Percentiles rank a stretch among this genome's conserved stretches.
Conservation (phyloP, 1,139 yeast genomes). For the Spathaspora sp. region DNA sequence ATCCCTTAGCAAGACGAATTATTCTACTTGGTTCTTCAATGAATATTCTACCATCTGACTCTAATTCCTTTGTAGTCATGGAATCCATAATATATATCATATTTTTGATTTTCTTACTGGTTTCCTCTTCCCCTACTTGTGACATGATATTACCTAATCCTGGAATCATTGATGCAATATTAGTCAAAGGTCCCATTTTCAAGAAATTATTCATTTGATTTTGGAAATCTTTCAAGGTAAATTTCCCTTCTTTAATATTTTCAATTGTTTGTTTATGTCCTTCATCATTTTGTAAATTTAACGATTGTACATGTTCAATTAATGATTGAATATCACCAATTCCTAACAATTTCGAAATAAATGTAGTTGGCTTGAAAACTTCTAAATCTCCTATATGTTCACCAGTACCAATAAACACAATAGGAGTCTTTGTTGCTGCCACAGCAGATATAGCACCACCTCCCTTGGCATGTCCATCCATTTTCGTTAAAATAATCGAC, state of each 20-base stretch:
- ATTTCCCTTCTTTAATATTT: constrained; percentile 92
- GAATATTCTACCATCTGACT: constrained; percentile 84
- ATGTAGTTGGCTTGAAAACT: constrained; percentile 85
- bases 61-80: constrained; percentile 90
- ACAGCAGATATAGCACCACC: constrained; percentile 99
- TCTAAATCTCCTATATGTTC: constrained; percentile 95
- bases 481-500: constrained; percentile 89
- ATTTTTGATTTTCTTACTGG: constrained; percentile 74
- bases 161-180: constrained; percentile 94
- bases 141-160: constrained; percentile 84
- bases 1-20: constrained; percentile 91
- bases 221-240: constrained; percentile 87
- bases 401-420: constrained; percentile 96
- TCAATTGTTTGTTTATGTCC: constrained; percentile 85
- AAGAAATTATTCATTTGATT: constrained; percentile 93
- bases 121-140: constrained; percentile 89
- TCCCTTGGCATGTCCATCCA: constrained; percentile 99
- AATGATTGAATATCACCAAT: constrained; percentile 94
- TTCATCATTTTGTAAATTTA: constrained; percentile 71
- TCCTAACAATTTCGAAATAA: constrained; percentile 85
- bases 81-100: constrained; percentile 95
- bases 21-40: constrained; percentile 81
- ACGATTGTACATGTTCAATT: constrained; percentile 88
- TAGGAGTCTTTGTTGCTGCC: constrained; percentile 96
- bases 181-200: constrained; percentile 95